Base-by-base conservation (phyloP, 192 early-diverging fungal species). In the Coemansia sp. region DNA sequence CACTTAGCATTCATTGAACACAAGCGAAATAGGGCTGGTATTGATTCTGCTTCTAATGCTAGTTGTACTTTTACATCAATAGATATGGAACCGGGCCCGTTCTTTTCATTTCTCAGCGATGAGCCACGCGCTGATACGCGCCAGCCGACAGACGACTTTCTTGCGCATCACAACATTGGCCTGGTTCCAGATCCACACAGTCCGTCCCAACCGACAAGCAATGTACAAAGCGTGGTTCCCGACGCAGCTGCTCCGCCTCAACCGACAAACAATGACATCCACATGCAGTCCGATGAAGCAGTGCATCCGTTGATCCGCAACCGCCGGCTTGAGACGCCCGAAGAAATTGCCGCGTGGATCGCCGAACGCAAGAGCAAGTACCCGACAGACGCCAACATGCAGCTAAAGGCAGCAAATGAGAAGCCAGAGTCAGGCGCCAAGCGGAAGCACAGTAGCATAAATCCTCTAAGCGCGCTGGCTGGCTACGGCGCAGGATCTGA, bases 341-440 rank as follows among this genome's bases (percentile, higher is more conserved):
- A 93, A 57, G 90, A 89, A 31, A 87, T 94, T 31, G 88, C 71
- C 2, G 78, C 86, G n/a, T 95, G 91, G 91, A 93, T 94, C 28
- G 88, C 82, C 22, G 91, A 90, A 47, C 69, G 93, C 46, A 91
- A 91, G 57, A 86, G 81, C 57, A 86, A 84, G 49, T 95, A 88
- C 76, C 93, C 93, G 21, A 91, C 89, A 0, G 71, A 86, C 31
- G 84, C 64, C 19, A 94, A 90, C 69, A 76, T 92, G 11, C 68
- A 57, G 21, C 64, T 78, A 51, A 94, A 93, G 56, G 85, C 21
- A 34, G 49, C 42, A 37, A 28, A 51, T 20, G 15, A 31, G 6
- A 31, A 31, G 31, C 31, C 31, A 31, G 31, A 31, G 31, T 31
- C 31, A 6, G 49, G 2, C 31, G 17, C 15, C n/a, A 75, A 78